These are phyloP conservation scores for Hypoxylon sp. DNA, from an alignment of 2,329 filamentous ascomycete genomes.

Conservation along the genomic window DNA sequence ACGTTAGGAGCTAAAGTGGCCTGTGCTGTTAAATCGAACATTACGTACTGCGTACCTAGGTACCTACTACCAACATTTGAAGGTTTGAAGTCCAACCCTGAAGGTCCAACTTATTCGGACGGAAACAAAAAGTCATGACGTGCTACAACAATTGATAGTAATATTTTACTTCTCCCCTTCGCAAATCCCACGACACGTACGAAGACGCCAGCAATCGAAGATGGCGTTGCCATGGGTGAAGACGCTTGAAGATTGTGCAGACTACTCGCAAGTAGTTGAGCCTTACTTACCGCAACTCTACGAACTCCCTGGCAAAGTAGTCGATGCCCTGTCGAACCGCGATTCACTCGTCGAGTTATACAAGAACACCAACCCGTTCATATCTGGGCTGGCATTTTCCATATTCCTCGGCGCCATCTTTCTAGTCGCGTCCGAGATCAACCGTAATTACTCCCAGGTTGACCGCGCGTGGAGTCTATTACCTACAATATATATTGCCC, in stretches of 20 bases:
- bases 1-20: constrained; percentile 15
- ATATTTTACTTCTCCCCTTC: constrained; percentile 7
- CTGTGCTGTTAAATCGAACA: constrained; percentile 17
- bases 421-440: constrained; percentile 84
- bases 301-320: constrained; percentile 75
- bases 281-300: constrained; percentile 81
- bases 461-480: constrained; percentile 93
- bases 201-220: constrained; percentile 17
- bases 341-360: constrained; percentile 80
- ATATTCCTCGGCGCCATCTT: constrained; percentile 80
- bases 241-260: constrained; percentile 79
- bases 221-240: constrained; percentile 83
- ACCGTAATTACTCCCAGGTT: constrained; percentile 96
- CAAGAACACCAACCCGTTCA: constrained; percentile 85
- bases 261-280: constrained; percentile 80
- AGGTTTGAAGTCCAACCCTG: constrained; percentile 1
- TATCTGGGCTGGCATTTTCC: constrained; percentile 80
- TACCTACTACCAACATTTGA: too few species aligned
- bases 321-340: constrained; percentile 71
- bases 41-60: not conserved
- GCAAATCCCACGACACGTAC: constrained; percentile 1
- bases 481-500: constrained; percentile 86
- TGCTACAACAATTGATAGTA: constrained; percentile 19
- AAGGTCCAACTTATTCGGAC: not conserved
- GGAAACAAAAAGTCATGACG: constrained; percentile 40